phyloP scores from a whole-genome alignment of 495 filamentous ascomycete genomes.

The Xylaria longipes region DNA sequence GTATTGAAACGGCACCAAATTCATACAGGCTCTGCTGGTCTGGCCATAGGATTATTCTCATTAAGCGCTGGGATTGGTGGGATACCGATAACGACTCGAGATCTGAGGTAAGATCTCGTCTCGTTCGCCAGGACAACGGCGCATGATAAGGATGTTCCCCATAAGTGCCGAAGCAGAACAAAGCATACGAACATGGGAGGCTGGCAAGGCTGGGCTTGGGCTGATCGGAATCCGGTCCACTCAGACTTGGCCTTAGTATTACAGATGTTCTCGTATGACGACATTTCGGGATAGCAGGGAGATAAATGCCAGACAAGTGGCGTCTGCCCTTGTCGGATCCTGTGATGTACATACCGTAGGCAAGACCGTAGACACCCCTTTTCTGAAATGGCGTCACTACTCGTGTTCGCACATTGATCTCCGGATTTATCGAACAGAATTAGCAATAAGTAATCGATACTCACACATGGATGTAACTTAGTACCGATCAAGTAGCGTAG shows the following conservation, averaged over 20 bases:
- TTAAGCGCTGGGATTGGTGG: conserved; percentile 13
- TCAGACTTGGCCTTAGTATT: not conserved
- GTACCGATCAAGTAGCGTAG: conserved; percentile 8
- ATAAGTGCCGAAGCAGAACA: not conserved
- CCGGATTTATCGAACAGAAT: not conserved
- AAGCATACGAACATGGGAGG: not conserved
- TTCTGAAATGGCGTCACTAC: conserved; percentile 24
- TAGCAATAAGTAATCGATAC: conserved; percentile 3
- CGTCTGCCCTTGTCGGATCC: conserved; percentile 4
- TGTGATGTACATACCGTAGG: not conserved
- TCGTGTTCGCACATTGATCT: conserved; percentile 19
- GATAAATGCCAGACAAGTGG: conserved; percentile 11
- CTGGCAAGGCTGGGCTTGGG: conserved; percentile 16
- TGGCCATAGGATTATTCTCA: not conserved
- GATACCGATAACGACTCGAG: conserved; percentile 11
- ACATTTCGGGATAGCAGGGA: conserved; percentile 12
- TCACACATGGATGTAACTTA: conserved; percentile 11
- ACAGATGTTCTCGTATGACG: conserved; percentile 25
- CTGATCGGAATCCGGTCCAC: conserved; percentile 15
- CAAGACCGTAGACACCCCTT: not conserved
- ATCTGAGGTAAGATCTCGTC: conserved; percentile 17
- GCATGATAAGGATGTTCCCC: not conserved
- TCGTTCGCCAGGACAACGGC: not conserved
- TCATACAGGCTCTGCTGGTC: not conserved
- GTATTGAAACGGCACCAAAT: not conserved